Base-by-base conservation (phyloP, 208 protist genomes). In the Porcisia hertigi region DNA sequence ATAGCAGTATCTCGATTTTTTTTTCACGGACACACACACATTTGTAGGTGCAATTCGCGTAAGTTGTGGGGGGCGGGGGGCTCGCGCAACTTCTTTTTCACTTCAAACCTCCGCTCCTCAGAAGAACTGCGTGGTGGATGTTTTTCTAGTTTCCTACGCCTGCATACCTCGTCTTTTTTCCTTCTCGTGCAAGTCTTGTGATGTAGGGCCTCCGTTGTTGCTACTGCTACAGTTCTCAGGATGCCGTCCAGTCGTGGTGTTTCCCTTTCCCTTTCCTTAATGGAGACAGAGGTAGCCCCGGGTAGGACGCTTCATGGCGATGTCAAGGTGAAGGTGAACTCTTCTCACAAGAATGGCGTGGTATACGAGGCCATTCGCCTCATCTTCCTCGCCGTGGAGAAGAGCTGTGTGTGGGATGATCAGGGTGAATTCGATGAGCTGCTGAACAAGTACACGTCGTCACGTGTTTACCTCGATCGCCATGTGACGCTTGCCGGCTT, bases 401-500 rank as follows among this genome's bases (percentile, higher is more conserved):
- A 71, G 52, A 86, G 86, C 73, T 81, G 75, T 52, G 80, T 92
- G 58, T 79, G 80, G 75, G 88, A 92, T 53, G 88, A 92, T 57
- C 88, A 89, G 63, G 85, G 85, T 43, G 85, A 92, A 76, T 92
- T 89, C 54, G 88, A 92, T 54, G 70, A 70, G 16, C 71, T 92
- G 57, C 77, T 92, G 43, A 79, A 88, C 67, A 75, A 77, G 66
- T 88, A 88, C 85, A 92, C 88, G 36, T 76, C 85, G 0, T 80
- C 78, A 9, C 85, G 88, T n/a, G 79, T 81, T 11, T 92, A 92
- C 75, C 83, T 92, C 30, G 79, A 80, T 41, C 84, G 88, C 34
- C 85, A 89, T 65, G 88, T 89, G 47, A 92, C 88, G 2, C 85
- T 89, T 14, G 69, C 88, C 9, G 88, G 88, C 43, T 64, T 70